Base-by-base conservation (phyloP, 306 rosid species). In the Macrotyloma uniflorum region DNA sequence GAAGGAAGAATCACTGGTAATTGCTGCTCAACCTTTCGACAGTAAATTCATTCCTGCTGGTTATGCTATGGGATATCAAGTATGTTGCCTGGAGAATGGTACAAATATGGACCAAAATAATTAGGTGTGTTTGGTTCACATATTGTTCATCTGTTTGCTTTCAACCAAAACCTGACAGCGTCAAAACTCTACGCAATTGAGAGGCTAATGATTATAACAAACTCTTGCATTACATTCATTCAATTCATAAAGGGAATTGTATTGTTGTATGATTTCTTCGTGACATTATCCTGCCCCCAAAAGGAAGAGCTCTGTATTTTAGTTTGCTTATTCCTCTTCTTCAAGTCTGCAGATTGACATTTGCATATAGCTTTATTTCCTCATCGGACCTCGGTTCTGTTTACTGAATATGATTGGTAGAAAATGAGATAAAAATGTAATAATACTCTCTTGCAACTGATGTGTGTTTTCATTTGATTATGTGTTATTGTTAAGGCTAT, bases 41-140 rank as follows among this genome's bases (percentile, higher is more conserved):
- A 65, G 5, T 38, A 13, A 8, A 11, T 18, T 65, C 30, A 1
- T 38, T 38, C 61, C 19, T 1, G 30, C 18, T 12, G 49, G 50
- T 35, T 19, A 66, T 40, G 6, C 42, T 12, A 35, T 13, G 55
- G 33, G 67, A 57, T 24, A 55, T 73, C 23, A 6, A 55, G 26
- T 55, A 57, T 15, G 67, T 22, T 74, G 62, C 71, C 59, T 46
- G 33, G 35, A 18, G 49, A 74, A 61, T 20, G 67, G 42, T 61
- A 30, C 38, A 30, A 30, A 61, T 15, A 61, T 72, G 54, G 66
- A 22, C 14, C 10, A 20, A 50, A 19, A 20, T 19, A 53, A 50
- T 53, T 8, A 50, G 59, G 59, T 13, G 19, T 53, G 59, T 8
- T 22, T 19, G 59, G 59, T 53, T 53, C 26, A 19, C 14, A 53